phyloP scores from a whole-genome alignment of 1,284 basidiomycete genomes.

The Leccinum angustisporum region DNA sequence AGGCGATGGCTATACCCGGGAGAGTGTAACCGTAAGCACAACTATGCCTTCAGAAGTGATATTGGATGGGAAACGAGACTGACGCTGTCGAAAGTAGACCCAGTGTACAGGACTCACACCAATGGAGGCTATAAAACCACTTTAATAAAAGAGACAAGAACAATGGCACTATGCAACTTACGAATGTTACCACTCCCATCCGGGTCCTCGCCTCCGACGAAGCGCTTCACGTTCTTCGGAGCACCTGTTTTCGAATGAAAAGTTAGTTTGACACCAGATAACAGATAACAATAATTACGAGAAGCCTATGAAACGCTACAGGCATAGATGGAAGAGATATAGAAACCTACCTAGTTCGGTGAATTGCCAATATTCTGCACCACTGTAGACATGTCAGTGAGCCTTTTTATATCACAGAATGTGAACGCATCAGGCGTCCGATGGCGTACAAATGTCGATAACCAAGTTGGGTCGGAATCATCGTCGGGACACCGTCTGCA shows the following conservation, averaged over 20 bases:
- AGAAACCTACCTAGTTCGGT: slow-evolving; percentile 33
- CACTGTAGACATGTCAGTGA: slow-evolving; percentile 27
- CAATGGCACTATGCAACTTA: slow-evolving; percentile 20
- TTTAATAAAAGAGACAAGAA: neutral
- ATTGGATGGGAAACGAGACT: slow-evolving; percentile 5
- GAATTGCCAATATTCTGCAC: slow-evolving; percentile 47
- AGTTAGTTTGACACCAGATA: slow-evolving; percentile 10
- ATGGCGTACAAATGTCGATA: slow-evolving; percentile 45
- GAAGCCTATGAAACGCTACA: neutral
- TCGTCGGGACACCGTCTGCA: slow-evolving; percentile 46
- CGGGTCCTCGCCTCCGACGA: slow-evolving; percentile 41
- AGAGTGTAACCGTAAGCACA: slow-evolving; percentile 4
- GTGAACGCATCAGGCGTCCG: neutral
- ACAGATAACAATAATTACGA: slow-evolving; percentile 2
- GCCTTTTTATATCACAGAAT: neutral
- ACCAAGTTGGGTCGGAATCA: slow-evolving; percentile 38
- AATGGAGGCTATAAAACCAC: slow-evolving; percentile 34
- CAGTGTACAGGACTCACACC: slow-evolving; percentile 44
- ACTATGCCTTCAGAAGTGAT: neutral
- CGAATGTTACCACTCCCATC: slow-evolving; percentile 43
- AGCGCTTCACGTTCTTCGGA: slow-evolving; percentile 37
- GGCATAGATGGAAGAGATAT: neutral
- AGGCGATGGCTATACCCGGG: slow-evolving; percentile 27
- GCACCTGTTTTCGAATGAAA: slow-evolving; percentile 20
- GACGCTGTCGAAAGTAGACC: slow-evolving; percentile 45